phyloP scores from a whole-genome alignment of 2,329 filamentous ascomycete species.

The Fusarium sp. region DNA sequence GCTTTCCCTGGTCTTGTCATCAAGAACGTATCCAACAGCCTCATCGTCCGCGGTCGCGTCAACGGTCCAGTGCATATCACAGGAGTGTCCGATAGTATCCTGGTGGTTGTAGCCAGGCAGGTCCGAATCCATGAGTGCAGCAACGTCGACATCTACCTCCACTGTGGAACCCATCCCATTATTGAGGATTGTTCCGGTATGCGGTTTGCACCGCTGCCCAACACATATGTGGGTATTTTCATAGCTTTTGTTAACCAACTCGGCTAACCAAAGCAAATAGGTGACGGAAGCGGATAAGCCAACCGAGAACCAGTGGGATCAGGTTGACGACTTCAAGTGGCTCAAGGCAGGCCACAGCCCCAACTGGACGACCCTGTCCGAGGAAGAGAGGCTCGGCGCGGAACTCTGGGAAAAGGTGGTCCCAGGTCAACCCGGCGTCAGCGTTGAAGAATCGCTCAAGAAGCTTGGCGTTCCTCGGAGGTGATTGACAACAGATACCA shows the following conservation, averaged over 20 bases:
- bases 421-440: constrained; percentile 70
- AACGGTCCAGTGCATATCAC: constrained; percentile 88
- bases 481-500: background rate
- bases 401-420: constrained; percentile 78
- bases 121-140: constrained; percentile 91
- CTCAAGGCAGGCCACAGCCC: constrained; percentile 87
- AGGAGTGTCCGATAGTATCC: constrained; percentile 74
- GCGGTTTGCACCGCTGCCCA: constrained; percentile 82
- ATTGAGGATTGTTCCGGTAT: constrained; percentile 89
- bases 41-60: constrained; percentile 82
- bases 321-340: constrained; percentile 99
- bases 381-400: constrained; percentile 68
- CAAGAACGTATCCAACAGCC: constrained; percentile 75
- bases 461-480: constrained; percentile 57
- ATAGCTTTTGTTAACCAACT: background rate
- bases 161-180: constrained; percentile 86
- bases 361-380: constrained; percentile 82
- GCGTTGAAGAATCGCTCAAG: constrained; percentile 74
- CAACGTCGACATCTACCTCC: constrained; percentile 85
- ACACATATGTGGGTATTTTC: constrained; percentile 70
- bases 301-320: constrained; percentile 80
- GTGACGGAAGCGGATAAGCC: constrained; percentile 46
- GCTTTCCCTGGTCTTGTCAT: constrained; percentile 78
- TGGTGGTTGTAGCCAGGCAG: constrained; percentile 86
- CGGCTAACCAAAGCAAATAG: constrained; percentile 29